Evolutionary conservation across 2,329 filamentous ascomycete species (phyloP), one percentile per base, ranked within the genome.

Genomic region (Fusarium sp.): DNA sequence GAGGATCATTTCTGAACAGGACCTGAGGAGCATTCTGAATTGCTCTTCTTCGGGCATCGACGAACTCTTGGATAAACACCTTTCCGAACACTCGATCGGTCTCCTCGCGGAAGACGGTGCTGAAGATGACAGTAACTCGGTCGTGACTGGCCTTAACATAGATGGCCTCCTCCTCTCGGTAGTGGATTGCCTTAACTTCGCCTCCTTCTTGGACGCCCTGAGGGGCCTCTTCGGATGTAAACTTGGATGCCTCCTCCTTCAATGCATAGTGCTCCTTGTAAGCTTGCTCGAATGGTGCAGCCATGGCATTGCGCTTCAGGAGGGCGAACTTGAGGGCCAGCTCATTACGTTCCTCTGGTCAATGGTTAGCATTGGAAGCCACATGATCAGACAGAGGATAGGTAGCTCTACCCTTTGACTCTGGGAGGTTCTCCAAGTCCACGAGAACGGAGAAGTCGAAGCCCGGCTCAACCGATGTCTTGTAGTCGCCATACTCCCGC

Each of bases 1-100:
- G 96, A 29, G 95, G 92, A 73, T 99, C 96, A 77, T 95, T 97
- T 75, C 93, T 88, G 88, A 98, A 99, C 26, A 99, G 86, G 20
- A 99, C 96, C 81, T 99, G 96, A 2, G 96, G 96, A 20, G 97
- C 96, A 80, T 99, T 99, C 83, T 99, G 97, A 69, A 99, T 97
- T 21, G 94, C 94, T 83, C 96, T 91, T 79, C 94, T 89, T 80
- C 96, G 88, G 11, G 97, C 96, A 82, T 99, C 96, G 59, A 98
- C 97, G 72, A 99, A 99, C 81, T 99, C 96, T 83, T 98, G 94
- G 74, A 99, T 89, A 79, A 99, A 99, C 16, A 99, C 94, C 83
- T 98, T 98, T 74, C 96, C 96, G 76, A 97, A 99, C 60, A 99
- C 93, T 66, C 95, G 88, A 79, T 99, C 96, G 56, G 97, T 99